Percentiles rank a stretch among this genome's conserved stretches.
phyloP scores from a whole-genome alignment of 208 protist species.

The Leishmania gerbilli region DNA sequence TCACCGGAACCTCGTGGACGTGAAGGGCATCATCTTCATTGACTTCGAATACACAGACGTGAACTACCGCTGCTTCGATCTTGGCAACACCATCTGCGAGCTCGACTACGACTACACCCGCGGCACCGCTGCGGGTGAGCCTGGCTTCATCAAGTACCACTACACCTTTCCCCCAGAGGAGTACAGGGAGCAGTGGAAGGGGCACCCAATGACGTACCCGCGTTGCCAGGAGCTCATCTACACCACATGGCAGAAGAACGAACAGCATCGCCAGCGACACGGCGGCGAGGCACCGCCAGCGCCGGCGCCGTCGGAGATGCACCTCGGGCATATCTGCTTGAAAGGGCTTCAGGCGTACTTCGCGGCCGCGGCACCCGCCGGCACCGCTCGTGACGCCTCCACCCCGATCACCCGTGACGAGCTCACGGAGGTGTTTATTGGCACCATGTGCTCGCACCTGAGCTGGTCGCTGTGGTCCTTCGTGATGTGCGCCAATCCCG shows the following conservation, averaged over 20 bases:
- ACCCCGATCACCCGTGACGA: conserved; percentile 48
- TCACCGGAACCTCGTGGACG: conserved; percentile 74
- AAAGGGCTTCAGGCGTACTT: conserved; percentile 42
- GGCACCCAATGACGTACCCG: conserved; percentile 65
- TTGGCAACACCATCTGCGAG: conserved; percentile 87
- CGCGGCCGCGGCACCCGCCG: neutral
- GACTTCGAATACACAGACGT: conserved; percentile 89
- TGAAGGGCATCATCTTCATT: conserved; percentile 75
- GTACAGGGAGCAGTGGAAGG: conserved; percentile 53
- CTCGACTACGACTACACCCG: conserved; percentile 87
- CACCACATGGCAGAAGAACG: conserved; percentile 46
- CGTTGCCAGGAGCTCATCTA: conserved; percentile 74
- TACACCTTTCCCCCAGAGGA: conserved; percentile 52
- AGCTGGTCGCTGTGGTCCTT: conserved; percentile 83
- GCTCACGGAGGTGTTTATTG: conserved; percentile 70
- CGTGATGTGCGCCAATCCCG: conserved; percentile 66
- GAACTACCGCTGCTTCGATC: conserved; percentile 85
- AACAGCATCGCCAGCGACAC: conserved; percentile 7
- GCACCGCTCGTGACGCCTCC: conserved; percentile 2
- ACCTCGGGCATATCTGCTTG: conserved; percentile 38
- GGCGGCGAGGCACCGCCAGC: conserved; percentile 7
- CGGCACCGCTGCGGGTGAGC: conserved; percentile 60
- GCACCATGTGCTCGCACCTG: conserved; percentile 78
- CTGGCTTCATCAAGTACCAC: conserved; percentile 84
- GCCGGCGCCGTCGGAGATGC: conserved; percentile 8